Base-by-base conservation (phyloP, 2,329 filamentous ascomycete species). In the Aspergillus tanneri region DNA sequence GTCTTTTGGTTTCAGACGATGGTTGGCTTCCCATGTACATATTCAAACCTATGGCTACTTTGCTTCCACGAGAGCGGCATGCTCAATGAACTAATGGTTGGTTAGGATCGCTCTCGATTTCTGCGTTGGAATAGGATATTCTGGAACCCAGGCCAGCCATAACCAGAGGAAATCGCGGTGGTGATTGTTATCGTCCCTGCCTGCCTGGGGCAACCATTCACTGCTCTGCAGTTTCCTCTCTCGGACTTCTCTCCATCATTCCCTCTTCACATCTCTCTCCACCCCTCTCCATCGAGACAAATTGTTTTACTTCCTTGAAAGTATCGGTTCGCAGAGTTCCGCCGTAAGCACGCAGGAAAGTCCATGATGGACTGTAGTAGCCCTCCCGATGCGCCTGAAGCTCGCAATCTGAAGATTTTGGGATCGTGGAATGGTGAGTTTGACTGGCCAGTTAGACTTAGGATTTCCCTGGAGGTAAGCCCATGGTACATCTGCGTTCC, bases 381-480 rank as follows among this genome's bases (percentile, higher is more conserved):
- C 24, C 23, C 25, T 37, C 10, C 34, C 43, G n/a, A 22, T 44
- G 39, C 35, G 46, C 58, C 46, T 3, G 47, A 56, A 5, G 58
- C 65, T 44, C 60, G 46, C 30, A 60, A 64, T 21, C 55, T 70
- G 7, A 62, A 68, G 30, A 34, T 70, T 18, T 58, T 51, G 25
- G 62, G 64, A 11, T 58, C 58, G 11, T 70, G 68, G 68, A 56
- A 54, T 42, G 67, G 66, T 3, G 51, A 59, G 23, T 43, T 47
- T 3, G 43, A 40, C 7, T 54, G 60, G 23, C 52, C 60, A 22
- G 59, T 65, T 14, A 49, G 57, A 18, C 38, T 68, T 32, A 57
- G 46, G 14, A 54, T 69, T 3, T 52, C 56, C 2, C 37, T 70
- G 7, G 65, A 70, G 50, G 67, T 70, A 62, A 52, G 45, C n/a